These are phyloP conservation scores for Aspergillus puulaauensis DNA, from an alignment of 2,329 filamentous ascomycete genomes.

Conservation along the genomic window DNA sequence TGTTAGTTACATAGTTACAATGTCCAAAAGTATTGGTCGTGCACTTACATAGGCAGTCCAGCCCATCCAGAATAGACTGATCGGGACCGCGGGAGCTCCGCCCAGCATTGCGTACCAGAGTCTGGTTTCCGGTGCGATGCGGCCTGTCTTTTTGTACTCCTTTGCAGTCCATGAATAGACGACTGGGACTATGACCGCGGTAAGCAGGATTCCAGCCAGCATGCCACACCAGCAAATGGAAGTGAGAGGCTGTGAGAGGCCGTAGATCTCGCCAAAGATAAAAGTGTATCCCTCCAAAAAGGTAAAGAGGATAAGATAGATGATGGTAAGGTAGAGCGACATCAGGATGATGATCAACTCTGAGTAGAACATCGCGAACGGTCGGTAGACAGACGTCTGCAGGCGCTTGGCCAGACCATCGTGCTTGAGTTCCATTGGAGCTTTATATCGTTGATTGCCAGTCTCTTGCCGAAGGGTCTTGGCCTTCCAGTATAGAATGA, in stretches of 20 bases:
- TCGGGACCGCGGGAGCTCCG: conserved; percentile 49
- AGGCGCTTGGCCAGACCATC: conserved; percentile 37
- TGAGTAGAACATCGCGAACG: conserved; percentile 48
- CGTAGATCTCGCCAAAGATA: conserved; percentile 52
- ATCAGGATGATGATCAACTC: conserved; percentile 35
- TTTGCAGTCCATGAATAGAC: conserved; percentile 43
- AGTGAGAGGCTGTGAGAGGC: conserved; percentile 46
- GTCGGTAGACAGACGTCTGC: conserved; percentile 36
- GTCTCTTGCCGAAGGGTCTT: conserved; percentile 38
- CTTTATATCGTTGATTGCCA: conserved; percentile 44
- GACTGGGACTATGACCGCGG: conserved; percentile 42
- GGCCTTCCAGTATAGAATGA: conserved; percentile 47
- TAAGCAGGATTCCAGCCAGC: conserved; percentile 40
- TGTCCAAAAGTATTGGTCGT: background rate
- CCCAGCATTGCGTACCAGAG: conserved; percentile 56
- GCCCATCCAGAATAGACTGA: conserved; percentile 59
- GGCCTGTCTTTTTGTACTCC: background rate
- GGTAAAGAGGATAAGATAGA: conserved; percentile 35
- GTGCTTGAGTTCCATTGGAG: conserved; percentile 41
- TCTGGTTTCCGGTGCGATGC: conserved; percentile 51
- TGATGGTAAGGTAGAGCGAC: conserved; percentile 26
- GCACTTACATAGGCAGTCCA: background rate
- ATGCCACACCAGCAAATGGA: conserved; percentile 50
- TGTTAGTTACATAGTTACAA: conserved; percentile 2
- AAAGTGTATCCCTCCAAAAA: conserved; percentile 49